A percentile compares a stretch with the other conserved stretches of the same genome.
Evolutionary conservation across 495 filamentous ascomycete genomes (phyloP).

Genomic region (Xanthoparmelia taractica): DNA sequence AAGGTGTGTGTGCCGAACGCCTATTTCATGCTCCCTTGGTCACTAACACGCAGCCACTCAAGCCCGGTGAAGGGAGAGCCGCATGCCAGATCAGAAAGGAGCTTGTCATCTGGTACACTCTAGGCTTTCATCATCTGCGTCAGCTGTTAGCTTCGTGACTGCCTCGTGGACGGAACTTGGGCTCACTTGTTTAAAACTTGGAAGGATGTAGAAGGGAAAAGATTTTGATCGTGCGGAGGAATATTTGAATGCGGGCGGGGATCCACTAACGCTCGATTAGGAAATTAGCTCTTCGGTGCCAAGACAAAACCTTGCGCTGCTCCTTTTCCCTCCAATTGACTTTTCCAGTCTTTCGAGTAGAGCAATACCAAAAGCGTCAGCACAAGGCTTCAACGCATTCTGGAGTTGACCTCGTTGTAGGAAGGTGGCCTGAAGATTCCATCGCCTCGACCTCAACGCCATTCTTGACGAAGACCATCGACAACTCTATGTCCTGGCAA

Average conservation of each 20-base stretch:
- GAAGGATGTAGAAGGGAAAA: conserved; percentile 75
- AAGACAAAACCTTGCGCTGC: neutral
- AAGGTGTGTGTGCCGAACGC: conserved; percentile 99
- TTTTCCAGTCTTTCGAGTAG: neutral
- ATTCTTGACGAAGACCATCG: no score
- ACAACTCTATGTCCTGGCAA: conserved; percentile 2
- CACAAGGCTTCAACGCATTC: no score
- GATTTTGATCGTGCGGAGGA: neutral
- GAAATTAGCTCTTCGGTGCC: conserved; percentile 6
- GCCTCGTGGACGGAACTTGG: neutral
- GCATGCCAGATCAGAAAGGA: conserved; percentile 57
- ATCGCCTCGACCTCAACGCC: no score
- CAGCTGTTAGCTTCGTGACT: conserved; percentile 38
- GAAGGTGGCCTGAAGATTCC: neutral
- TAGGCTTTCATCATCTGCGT: conserved; percentile 98
- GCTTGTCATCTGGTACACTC: conserved; percentile 83
- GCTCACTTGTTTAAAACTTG: conserved; percentile 92
- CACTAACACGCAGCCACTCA: conserved; percentile 70
- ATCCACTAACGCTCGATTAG: neutral
- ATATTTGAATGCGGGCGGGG: neutral
- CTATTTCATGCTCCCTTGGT: conserved; percentile 77
- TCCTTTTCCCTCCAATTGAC: no score
- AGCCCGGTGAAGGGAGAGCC: conserved; percentile 79
- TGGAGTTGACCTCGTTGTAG: neutral
- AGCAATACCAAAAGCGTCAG: neutral